Base-by-base conservation (phyloP, 306 rosid genomes). In the Prunus armeniaca region DNA sequence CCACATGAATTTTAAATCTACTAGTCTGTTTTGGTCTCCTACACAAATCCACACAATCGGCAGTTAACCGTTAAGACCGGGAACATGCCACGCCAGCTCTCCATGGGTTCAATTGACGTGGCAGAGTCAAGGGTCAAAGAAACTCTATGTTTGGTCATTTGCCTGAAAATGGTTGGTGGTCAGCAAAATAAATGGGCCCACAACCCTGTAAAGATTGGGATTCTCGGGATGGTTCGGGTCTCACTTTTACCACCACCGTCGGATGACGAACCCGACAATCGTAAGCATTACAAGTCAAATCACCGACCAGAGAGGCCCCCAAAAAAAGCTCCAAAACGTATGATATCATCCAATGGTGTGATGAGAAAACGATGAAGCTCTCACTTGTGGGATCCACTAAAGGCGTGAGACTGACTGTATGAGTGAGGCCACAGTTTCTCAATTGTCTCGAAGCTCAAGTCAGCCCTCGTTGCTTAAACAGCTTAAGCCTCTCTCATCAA, bases 251-350 rank as follows among this genome's bases (percentile, higher is more conserved):
- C 32, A 60, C 6, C 61, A 67, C 63, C 68, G 76, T 18, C 8
- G 2, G 69, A 61, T 87, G 8, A 20, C 63, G 5, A 77, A 46
- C 15, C 61, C 25, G 43, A 60, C 73, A 45, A 52, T 56, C 34
- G 56, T 1, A 54, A 34, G 43, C 38, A 46, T 56, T 67, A 74
- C 74, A 74, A 69, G 82, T 51, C 72, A 27, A 63, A 43, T 62
- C 79, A 81, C 79, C 75, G 80, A 76, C 75, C 74, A 15, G 0
- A 0, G 30, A 56, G 74, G 72, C n/a, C 84, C 87, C 85, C 66
- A 75, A 75, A 50, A 72, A 78, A 66, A 69, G 83, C 82, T 58
- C 82, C 90, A 72, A 77, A 14, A 30, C 19, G 28, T 50, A 25
- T 6, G n/a, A 25, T 49, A 69, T 25, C 17, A 30, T 9, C 60